Percentiles rank a stretch among this genome's conserved stretches.
Conservation (phyloP, 139 green algal species). For the Coccomyxa sp. region DNA sequence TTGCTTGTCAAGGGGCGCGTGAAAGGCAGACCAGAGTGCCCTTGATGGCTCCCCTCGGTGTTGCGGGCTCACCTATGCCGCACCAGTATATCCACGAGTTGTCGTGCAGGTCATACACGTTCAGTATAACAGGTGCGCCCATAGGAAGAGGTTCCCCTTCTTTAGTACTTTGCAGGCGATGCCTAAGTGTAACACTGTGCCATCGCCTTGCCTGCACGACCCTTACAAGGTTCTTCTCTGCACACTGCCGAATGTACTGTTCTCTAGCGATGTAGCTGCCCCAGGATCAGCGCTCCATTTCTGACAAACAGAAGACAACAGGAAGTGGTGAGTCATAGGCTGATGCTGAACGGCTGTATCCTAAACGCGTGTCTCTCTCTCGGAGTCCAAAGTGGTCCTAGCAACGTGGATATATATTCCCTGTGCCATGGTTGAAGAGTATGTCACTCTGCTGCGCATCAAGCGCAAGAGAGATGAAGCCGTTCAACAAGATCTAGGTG, state of each 20-base stretch:
- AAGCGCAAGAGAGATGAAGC: neutral
- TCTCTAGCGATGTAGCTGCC: neutral
- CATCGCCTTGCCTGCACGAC: too few relatives aligned
- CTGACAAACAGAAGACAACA: too few relatives aligned
- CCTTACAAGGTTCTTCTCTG: neutral
- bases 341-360: too few relatives aligned
- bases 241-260: neutral
- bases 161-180: neutral
- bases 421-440: too few relatives aligned
- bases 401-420: too few relatives aligned
- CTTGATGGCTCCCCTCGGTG: too few relatives aligned
- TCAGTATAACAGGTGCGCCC: slow-evolving; percentile 50
- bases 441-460: neutral
- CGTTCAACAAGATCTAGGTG: neutral
- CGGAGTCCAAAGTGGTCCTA: too few relatives aligned
- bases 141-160: too few relatives aligned
- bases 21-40: neutral
- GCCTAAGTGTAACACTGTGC: too few relatives aligned
- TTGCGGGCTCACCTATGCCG: slow-evolving; percentile 29
- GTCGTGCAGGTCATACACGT: slow-evolving; percentile 82
- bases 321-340: too few relatives aligned
- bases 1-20: too few relatives aligned
- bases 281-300: neutral
- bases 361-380: too few relatives aligned
- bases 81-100: slow-evolving; percentile 73